These are phyloP conservation scores for Tympanopsis confertula DNA, from an alignment of 2,329 filamentous ascomycete species.

Conservation along the genomic window DNA sequence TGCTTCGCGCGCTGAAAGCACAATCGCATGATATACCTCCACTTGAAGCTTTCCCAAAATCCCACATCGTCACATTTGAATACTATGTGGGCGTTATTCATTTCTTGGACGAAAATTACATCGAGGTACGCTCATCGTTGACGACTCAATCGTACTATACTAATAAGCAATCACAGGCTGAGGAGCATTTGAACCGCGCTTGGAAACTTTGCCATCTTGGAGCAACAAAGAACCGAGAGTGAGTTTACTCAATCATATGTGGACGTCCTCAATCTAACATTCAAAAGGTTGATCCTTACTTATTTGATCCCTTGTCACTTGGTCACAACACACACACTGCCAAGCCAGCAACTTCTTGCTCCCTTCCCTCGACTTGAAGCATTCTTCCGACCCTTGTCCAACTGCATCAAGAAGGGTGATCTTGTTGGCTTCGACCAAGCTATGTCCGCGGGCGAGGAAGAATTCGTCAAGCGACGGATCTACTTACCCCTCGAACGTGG, in stretches of 20 bases:
- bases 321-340: conserved; percentile 76
- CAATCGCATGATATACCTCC: conserved; percentile 67
- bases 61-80: conserved; percentile 88
- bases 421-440: conserved; percentile 75
- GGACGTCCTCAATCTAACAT: conserved; percentile 9
- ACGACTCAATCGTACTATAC: neutral
- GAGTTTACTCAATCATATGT: conserved; percentile 14
- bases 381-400: conserved; percentile 67
- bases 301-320: conserved; percentile 92
- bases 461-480: conserved; percentile 84
- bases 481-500: conserved; percentile 89
- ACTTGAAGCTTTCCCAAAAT: conserved; percentile 69
- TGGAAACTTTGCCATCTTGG: conserved; percentile 70
- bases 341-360: conserved; percentile 57
- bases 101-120: conserved; percentile 90
- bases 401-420: conserved; percentile 72
- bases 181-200: conserved; percentile 68
- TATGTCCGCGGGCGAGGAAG: conserved; percentile 71
- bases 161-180: conserved; percentile 33
- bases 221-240: conserved; percentile 71
- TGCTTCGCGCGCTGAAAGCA: conserved; percentile 72
- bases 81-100: conserved; percentile 91
- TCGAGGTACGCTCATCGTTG: conserved; percentile 22
- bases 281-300: conserved; percentile 67
- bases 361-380: conserved; percentile 66